phyloP scores from a whole-genome alignment of 1,284 basidiomycete genomes.

The Puccinia triticina region DNA sequence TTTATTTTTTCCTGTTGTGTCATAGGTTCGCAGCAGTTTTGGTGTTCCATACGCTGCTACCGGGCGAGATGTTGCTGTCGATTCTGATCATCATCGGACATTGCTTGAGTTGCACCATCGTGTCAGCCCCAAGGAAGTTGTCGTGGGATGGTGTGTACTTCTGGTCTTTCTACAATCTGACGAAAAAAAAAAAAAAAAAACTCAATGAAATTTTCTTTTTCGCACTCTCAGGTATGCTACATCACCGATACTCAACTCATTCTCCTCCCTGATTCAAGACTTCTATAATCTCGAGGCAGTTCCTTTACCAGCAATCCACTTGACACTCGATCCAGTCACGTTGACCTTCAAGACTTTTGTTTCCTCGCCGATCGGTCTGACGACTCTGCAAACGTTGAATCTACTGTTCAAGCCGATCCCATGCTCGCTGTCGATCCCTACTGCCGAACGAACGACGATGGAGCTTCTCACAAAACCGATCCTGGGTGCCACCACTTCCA shows the following conservation, averaged over 20 bases:
- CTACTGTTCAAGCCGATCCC: constrained; percentile 56
- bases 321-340: constrained; percentile 84
- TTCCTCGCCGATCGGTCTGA: constrained; percentile 59
- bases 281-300: constrained; percentile 92
- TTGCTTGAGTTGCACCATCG: constrained; percentile 89
- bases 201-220: background rate
- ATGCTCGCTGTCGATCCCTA: constrained; percentile 74
- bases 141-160: constrained; percentile 78
- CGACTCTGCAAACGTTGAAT: constrained; percentile 57
- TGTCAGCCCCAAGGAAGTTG: constrained; percentile 80
- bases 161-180: background rate
- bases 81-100: constrained; percentile 91
- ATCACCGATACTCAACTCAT: constrained; percentile 85
- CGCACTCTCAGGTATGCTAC: constrained; percentile 75
- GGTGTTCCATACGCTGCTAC: constrained; percentile 50
- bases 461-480: constrained; percentile 82
- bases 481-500: background rate
- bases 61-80: constrained; percentile 73
- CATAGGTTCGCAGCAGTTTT: constrained; percentile 47
- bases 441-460: constrained; percentile 63
- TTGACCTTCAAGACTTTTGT: constrained; percentile 86
- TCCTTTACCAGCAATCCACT: constrained; percentile 85
- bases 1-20: background rate
- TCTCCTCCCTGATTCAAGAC: constrained; percentile 97
- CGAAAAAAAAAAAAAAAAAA: constrained; percentile 49